Base-by-base conservation (phyloP, 352 stramenopile genomes). In the Phytophthora foliorum region DNA sequence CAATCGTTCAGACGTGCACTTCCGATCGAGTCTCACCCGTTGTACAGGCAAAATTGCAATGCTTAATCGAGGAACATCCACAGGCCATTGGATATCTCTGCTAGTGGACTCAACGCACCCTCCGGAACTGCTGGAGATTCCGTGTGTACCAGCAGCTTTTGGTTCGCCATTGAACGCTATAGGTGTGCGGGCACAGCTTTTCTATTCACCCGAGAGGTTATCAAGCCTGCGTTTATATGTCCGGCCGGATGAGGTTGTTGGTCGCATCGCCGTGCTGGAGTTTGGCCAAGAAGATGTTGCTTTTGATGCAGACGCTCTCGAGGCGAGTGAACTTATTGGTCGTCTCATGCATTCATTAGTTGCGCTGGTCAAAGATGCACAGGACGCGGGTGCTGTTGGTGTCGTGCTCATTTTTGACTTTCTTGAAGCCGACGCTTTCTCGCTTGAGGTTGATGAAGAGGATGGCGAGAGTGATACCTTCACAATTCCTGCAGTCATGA, bases 371-470 rank as follows among this genome's bases (percentile, higher is more conserved):
- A 91, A 91, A 25, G 86, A 93, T 51, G 84, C 86, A 3, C 86
- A 93, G 29, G 74, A 83, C 10, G 72, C 78, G 6, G 84, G 84
- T 1, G 86, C 86, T 2, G 61, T 81, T 2, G 84, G 70, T 1
- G 84, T 91, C 9, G 56, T 88, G 29, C 49, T 92, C 45, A 74
- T 91, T 21, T 92, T 93, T 57, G 82, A 88, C 50, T 90, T 93
- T 17, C 68, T 93, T 0, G 80, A 89, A 3, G 86, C 86, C 0
- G 86, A 93, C 7, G 76, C 86, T 14, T 92, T 93, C 49, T 65
- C 80, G 2, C 72, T 93, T 16, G 80, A 90, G 46, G 48, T 72
- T 1, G 65, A 71, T 5, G 83, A 88, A 5, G 80, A 89, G 27
- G 77, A 84, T 25, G 29, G 25, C 8, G 31, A 34, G 7, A 21